A percentile compares a stretch with the other conserved stretches of the same genome.
These are phyloP conservation scores for Colletotrichum lentis DNA, from an alignment of 2,329 filamentous ascomycete genomes.

Conservation along the genomic window DNA sequence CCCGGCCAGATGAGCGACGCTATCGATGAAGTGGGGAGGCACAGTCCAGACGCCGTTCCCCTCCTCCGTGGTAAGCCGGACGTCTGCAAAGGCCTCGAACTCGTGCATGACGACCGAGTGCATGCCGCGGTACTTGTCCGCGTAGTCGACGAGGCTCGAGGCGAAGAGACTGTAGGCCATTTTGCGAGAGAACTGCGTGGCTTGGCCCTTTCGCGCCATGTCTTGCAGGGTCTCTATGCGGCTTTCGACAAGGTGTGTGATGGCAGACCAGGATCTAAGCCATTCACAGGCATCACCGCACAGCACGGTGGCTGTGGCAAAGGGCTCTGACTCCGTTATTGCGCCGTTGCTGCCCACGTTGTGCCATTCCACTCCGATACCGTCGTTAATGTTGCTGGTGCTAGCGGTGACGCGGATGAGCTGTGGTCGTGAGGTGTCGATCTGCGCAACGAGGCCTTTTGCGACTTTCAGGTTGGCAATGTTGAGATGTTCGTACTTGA, in stretches of 20 bases:
- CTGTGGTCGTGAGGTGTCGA: slow-evolving; percentile 1
- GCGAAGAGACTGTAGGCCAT: too few relatives aligned
- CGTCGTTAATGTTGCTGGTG: slow-evolving; percentile 1
- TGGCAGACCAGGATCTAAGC: background rate
- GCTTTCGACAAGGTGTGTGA: slow-evolving; percentile 4
- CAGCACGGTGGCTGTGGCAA: background rate
- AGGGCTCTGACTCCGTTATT: background rate
- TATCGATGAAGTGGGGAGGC: too few relatives aligned
- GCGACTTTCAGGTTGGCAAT: slow-evolving; percentile 1
- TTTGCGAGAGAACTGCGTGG: too few relatives aligned
- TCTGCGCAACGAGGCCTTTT: background rate
- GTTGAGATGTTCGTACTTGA: background rate
- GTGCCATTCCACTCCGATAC: background rate
- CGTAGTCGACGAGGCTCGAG: too few relatives aligned
- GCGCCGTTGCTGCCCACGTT: background rate
- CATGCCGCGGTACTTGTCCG: too few relatives aligned
- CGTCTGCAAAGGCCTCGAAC: too few relatives aligned
- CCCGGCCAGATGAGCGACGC: too few relatives aligned
- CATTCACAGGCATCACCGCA: background rate
- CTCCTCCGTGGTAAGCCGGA: too few relatives aligned
- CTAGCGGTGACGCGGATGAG: background rate
- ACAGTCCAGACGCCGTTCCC: too few relatives aligned
- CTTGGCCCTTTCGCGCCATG: too few relatives aligned
- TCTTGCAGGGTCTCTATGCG: background rate
- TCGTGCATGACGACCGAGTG: too few relatives aligned